Conservation (phyloP, 139 green algal genomes). For the Helicosporidium sp. region DNA sequence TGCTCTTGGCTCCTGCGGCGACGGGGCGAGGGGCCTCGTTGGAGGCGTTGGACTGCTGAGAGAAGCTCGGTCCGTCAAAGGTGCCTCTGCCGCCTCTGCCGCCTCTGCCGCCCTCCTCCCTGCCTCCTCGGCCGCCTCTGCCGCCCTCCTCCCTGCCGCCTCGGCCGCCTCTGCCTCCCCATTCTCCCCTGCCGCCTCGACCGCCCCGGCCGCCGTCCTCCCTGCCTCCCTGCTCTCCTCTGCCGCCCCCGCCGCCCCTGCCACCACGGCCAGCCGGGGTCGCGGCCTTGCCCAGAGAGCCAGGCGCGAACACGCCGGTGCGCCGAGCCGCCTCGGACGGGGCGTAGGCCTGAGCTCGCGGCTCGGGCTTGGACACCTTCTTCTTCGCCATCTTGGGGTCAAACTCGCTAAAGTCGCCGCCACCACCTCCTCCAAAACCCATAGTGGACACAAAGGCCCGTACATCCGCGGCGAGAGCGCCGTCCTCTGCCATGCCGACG, state of each 20-base stretch:
- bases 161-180: background rate
- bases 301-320: too few species aligned
- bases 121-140: constrained; percentile 5
- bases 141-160: background rate
- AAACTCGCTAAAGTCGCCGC: constrained; percentile 51
- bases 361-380: background rate
- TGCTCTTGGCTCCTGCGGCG: too few species aligned
- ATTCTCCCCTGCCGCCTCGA: too few species aligned
- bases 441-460: constrained; percentile 29
- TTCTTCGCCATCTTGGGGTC: constrained; percentile 26
- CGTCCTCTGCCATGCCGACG: background rate
- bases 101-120: background rate
- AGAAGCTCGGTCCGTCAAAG: too few species aligned
- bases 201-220: background rate
- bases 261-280: background rate
- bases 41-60: too few species aligned
- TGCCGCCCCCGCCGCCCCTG: background rate
- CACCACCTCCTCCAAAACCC: constrained; percentile 22
- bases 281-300: background rate
- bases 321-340: background rate
- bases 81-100: constrained; percentile 1
- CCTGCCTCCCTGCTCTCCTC: background rate
- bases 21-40: too few species aligned
- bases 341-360: background rate
- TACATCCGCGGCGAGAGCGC: constrained; percentile 21